Base-by-base conservation (phyloP, 306 rosid genomes). In the Corylus heterophylla region DNA sequence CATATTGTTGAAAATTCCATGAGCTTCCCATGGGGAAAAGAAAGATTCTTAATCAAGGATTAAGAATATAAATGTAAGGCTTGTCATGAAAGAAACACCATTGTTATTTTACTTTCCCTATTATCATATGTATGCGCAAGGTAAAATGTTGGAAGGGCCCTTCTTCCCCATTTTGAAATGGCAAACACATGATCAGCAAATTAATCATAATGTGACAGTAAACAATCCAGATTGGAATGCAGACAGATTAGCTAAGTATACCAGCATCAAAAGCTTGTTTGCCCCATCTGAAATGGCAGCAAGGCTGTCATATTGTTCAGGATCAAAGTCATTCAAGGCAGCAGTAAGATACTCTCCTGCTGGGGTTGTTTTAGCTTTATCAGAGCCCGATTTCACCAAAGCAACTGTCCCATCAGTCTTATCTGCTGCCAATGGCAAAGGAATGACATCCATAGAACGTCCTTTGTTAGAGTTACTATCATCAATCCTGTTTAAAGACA, bases 251-350 rank as follows among this genome's bases (percentile, higher is more conserved):
- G 76, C 48, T 70, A 45, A 31, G 52, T 86, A 59, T 95, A 95
- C 98, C 98, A 95, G 96, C 98, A 95, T 95, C 91, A 95, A 86
- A 84, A 95, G 96, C 88, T 95, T 95, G 89, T 95, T 95, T 78
- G 98, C 94, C 74, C 98, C 98, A 73, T 95, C 98, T 70, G 98
- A 89, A 80, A 95, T 91, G 79, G 98, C 98, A 87, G 98, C 98
- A 86, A 86, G 92, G 84, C 94, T 93, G 85, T 93, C 98, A 85
- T 89, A 88, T 86, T 89, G 98, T 74, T 91, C 98, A 75, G 97
- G 97, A 85, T 95, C 96, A 74, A 95, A 91, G 70, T 95, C 98
- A 85, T 91, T 93, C 82, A 95, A 75, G 50, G 98, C 98, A 85
- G 96, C 79, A 72, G 98, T 95, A 79, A 95, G 98, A 89, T 95